phyloP scores from a whole-genome alignment of 23 red algal species.

The Gracilaria domingensis region DNA sequence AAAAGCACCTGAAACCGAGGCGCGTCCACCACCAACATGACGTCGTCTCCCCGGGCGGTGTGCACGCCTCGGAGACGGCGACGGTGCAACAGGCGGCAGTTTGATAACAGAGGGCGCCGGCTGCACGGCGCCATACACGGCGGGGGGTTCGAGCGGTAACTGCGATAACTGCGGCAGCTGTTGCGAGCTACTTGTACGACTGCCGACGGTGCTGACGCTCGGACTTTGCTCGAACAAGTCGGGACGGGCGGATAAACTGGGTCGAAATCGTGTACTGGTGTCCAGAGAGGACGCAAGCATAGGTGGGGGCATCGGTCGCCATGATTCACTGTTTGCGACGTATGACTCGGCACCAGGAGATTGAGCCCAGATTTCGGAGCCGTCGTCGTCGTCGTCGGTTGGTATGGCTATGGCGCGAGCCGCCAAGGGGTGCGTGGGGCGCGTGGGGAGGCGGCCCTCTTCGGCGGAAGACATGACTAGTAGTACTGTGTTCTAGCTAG shows the following conservation, averaged over 20 bases:
- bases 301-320: conserved; percentile 64
- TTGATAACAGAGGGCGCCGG: neutral
- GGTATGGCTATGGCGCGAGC: conserved; percentile 40
- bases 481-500: too few species aligned
- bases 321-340: conserved; percentile 44
- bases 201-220: neutral
- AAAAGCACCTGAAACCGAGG: neutral
- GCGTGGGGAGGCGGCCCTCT: neutral
- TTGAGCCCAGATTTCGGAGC: conserved; percentile 18
- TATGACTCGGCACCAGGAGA: conserved; percentile 56
- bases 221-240: neutral
- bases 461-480: conserved; percentile 53
- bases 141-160: neutral
- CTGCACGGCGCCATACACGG: neutral
- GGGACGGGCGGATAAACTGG: conserved; percentile 29
- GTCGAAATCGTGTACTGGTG: conserved; percentile 45
- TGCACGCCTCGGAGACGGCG: neutral
- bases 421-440: neutral
- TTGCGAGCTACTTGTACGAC: neutral
- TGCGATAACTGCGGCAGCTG: neutral
- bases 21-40: neutral
- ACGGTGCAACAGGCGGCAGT: neutral
- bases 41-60: neutral
- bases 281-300: conserved; percentile 71
- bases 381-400: conserved; percentile 19